phyloP scores from a whole-genome alignment of 129 eudicot species.

The Solidago caesia region DNA sequence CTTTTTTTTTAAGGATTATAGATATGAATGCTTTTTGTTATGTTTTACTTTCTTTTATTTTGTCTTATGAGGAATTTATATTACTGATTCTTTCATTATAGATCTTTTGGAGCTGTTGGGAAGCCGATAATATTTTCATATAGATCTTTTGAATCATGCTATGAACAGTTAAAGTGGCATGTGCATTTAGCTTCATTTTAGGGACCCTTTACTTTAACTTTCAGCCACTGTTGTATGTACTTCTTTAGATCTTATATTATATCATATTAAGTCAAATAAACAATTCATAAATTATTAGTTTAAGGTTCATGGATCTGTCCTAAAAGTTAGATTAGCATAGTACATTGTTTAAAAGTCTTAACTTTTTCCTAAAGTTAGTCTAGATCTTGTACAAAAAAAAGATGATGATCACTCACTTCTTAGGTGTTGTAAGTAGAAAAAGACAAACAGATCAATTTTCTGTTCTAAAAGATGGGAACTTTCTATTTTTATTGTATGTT shows the following conservation, averaged over 20 bases:
- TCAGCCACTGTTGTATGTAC: conserved; percentile 38
- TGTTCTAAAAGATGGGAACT: conserved; percentile 18
- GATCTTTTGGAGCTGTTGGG: conserved; percentile 12
- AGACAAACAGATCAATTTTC: neutral
- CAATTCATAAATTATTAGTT: conserved; percentile 23
- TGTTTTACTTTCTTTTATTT: conserved; percentile 45
- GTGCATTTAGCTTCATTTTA: conserved; percentile 57
- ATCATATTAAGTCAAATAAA: conserved; percentile 6
- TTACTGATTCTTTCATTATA: conserved; percentile 21
- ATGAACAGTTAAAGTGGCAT: conserved; percentile 43
- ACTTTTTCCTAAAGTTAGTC: conserved; percentile 17
- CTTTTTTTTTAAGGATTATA: conserved; percentile 40
- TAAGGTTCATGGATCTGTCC: conserved; percentile 42
- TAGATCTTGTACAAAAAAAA: conserved; percentile 17
- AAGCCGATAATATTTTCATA: neutral
- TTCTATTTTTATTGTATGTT: conserved; percentile 18
- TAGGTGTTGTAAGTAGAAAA: conserved; percentile 12
- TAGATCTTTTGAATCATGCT: conserved; percentile 29
- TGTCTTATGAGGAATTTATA: conserved; percentile 40
- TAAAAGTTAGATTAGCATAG: conserved; percentile 46
- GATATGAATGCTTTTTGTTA: conserved; percentile 32
- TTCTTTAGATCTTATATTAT: conserved; percentile 25
- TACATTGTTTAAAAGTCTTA: conserved; percentile 33
- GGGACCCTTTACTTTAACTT: conserved; percentile 55
- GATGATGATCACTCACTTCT: conserved; percentile 8